These are phyloP conservation scores for Harrya chromipes DNA, from an alignment of 768 basidiomycete species.

Conservation along the genomic window DNA sequence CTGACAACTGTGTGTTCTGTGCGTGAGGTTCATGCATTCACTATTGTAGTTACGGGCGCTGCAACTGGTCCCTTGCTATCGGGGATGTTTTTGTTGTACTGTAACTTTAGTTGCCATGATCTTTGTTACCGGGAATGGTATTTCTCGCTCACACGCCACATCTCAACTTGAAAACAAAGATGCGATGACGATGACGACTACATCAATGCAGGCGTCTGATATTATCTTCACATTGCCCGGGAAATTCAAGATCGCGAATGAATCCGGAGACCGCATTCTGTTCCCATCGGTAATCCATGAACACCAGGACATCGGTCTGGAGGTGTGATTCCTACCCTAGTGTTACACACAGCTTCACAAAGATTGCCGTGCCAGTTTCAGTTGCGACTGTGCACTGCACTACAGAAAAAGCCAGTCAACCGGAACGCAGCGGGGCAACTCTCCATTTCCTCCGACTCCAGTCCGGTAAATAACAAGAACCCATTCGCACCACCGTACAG, in stretches of 20 bases:
- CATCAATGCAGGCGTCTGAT: constrained; percentile 34
- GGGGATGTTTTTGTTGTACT: too few relatives aligned
- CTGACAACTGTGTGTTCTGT: neutral
- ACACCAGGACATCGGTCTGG: constrained; percentile 57
- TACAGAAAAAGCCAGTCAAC: constrained; percentile 71
- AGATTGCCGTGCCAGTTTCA: constrained; percentile 58
- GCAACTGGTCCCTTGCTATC: neutral
- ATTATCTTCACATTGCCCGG: constrained; percentile 54
- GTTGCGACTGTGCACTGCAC: constrained; percentile 79
- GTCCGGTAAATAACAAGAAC: constrained; percentile 38
- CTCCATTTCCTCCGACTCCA: constrained; percentile 24
- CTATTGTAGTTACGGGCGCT: neutral
- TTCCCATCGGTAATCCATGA: constrained; percentile 70
- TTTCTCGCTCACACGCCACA: constrained; percentile 11
- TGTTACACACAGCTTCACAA: neutral
- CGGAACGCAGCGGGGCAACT: constrained; percentile 42
- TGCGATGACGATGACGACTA: neutral
- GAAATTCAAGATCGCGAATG: constrained; percentile 55
- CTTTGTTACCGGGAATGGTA: too few relatives aligned
- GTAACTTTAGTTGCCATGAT: constrained; percentile 2
- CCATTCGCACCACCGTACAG: constrained; percentile 90
- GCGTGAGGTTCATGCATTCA: neutral
- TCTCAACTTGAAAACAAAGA: too few relatives aligned
- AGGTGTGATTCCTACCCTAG: constrained; percentile 43
- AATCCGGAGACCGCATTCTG: constrained; percentile 68